Evolutionary conservation across 2,329 filamentous ascomycete genomes (phyloP).

Genomic region (Endothia cerciana): DNA sequence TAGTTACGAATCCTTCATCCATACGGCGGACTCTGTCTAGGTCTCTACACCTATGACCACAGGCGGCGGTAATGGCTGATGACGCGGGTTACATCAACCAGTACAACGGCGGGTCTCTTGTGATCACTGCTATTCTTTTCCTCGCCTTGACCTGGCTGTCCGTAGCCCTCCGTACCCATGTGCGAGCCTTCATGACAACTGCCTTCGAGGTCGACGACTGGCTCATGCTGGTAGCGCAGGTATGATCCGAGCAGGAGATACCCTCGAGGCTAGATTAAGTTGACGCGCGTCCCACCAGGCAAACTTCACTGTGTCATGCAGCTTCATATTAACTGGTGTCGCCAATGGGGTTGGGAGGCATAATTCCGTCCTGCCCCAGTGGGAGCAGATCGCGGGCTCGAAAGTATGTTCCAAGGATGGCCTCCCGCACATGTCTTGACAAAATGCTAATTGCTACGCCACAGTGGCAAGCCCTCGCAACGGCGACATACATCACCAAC

Average conservation of each 20-base stretch:
- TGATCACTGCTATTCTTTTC: conserved; percentile 43
- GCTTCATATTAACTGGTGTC: conserved; percentile 50
- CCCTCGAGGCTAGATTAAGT: not conserved
- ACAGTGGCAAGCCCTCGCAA: conserved; percentile 56
- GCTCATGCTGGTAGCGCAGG: conserved; percentile 56
- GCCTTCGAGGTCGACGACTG: conserved; percentile 56
- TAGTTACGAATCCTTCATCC: not conserved
- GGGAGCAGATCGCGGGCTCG: conserved; percentile 48
- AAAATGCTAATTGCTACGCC: not conserved
- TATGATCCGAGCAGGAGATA: conserved; percentile 34
- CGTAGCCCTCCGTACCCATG: conserved; percentile 49
- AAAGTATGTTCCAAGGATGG: conserved; percentile 40
- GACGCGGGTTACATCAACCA: conserved; percentile 40
- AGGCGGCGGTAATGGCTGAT: conserved; percentile 37
- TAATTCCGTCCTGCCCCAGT: conserved; percentile 47
- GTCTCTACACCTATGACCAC: conserved; percentile 15
- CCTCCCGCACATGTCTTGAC: not conserved
- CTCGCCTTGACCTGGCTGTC: conserved; percentile 47
- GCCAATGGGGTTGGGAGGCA: conserved; percentile 50
- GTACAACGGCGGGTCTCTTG: conserved; percentile 44
- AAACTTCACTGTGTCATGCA: conserved; percentile 52
- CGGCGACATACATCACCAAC: conserved; percentile 53
- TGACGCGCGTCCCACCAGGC: conserved; percentile 36
- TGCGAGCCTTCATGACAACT: conserved; percentile 47
- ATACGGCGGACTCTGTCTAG: not conserved